A percentile compares a stretch with the other conserved stretches of the same genome.
Evolutionary conservation across 108 stramenopile species (phyloP).

Genomic region (Stephanodiscus triporus): DNA sequence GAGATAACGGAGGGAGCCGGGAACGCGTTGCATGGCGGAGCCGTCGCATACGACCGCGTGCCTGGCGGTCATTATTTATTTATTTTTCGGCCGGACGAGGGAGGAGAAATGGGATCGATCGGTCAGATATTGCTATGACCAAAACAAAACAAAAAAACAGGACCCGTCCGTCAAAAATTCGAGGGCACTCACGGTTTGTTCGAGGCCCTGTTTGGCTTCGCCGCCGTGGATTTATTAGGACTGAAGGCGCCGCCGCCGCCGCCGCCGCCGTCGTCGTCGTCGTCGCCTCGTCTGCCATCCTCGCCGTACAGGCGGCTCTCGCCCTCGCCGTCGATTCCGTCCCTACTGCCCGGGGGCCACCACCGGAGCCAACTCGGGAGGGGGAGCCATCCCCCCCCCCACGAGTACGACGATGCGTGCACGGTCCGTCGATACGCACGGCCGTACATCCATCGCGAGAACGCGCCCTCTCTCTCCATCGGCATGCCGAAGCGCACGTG

Average conservation of each 20-base stretch:
- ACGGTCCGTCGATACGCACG: slow-evolving; percentile 56
- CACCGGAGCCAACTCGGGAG: slow-evolving; percentile 55
- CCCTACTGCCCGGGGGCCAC: slow-evolving; percentile 41
- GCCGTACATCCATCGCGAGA: slow-evolving; percentile 63
- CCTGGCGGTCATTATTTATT: slow-evolving; percentile 9
- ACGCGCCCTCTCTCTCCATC: slow-evolving; percentile 52
- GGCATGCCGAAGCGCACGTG: slow-evolving; percentile 63
- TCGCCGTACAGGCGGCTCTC: slow-evolving; percentile 52
- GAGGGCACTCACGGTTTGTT: slow-evolving; percentile 81
- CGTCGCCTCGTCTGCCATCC: not conserved
- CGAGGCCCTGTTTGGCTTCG: slow-evolving; percentile 64
- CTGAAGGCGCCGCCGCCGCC: slow-evolving; percentile 6
- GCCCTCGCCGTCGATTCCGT: slow-evolving; percentile 54
- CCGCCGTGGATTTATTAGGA: not conserved
- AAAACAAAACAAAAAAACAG: too few species aligned
- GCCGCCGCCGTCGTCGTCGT: not conserved
- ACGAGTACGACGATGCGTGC: slow-evolving; percentile 46
- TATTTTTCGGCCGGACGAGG: not conserved
- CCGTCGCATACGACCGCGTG: slow-evolving; percentile 91
- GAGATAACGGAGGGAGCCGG: slow-evolving; percentile 72
- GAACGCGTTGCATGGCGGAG: slow-evolving; percentile 81
- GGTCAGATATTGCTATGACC: too few species aligned
- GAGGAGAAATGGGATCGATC: not conserved
- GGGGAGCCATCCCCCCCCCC: too few species aligned
- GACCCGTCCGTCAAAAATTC: too few species aligned